A percentile compares a stretch with the other conserved stretches of the same genome.
Conservation (phyloP, 2,329 filamentous ascomycete species). For the Alternaria sp. region DNA sequence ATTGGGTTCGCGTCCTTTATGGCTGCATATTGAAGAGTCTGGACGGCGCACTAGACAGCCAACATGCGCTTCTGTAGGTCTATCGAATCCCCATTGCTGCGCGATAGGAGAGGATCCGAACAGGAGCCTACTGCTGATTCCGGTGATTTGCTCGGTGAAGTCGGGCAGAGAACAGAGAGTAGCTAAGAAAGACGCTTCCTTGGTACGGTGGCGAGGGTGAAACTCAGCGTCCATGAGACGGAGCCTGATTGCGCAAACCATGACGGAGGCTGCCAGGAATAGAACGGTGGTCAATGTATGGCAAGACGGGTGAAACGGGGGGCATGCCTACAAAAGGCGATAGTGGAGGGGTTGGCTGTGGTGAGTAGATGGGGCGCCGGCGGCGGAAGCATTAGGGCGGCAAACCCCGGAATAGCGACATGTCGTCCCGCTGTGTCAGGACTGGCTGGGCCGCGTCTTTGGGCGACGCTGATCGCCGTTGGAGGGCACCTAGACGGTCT, state of each 20-base stretch:
- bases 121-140: neutral
- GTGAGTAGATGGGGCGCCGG: neutral
- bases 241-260: neutral
- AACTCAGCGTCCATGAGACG: neutral
- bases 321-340: neutral
- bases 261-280: constrained; percentile 16
- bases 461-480: constrained; percentile 8
- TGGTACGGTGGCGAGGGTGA: constrained; percentile 1
- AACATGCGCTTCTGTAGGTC: constrained; percentile 6
- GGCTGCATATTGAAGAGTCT: constrained; percentile 22
- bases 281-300: constrained; percentile 4
- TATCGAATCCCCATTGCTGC: constrained; percentile 3
- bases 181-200: constrained; percentile 6
- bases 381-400: constrained; percentile 7
- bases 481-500: constrained; percentile 2
- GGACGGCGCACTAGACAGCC: constrained; percentile 22
- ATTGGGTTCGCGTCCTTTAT: constrained; percentile 4
- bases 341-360: constrained; percentile 6
- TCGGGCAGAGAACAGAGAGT: neutral
- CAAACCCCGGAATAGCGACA: constrained; percentile 1
- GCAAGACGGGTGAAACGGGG: constrained; percentile 22
- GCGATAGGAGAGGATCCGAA: neutral
- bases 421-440: constrained; percentile 1
- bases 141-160: constrained; percentile 10
- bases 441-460: constrained; percentile 1